Percentiles rank a stretch among this genome's conserved stretches.
phyloP scores from a whole-genome alignment of 345 rosid genomes.

The Gossypium anomalum region DNA sequence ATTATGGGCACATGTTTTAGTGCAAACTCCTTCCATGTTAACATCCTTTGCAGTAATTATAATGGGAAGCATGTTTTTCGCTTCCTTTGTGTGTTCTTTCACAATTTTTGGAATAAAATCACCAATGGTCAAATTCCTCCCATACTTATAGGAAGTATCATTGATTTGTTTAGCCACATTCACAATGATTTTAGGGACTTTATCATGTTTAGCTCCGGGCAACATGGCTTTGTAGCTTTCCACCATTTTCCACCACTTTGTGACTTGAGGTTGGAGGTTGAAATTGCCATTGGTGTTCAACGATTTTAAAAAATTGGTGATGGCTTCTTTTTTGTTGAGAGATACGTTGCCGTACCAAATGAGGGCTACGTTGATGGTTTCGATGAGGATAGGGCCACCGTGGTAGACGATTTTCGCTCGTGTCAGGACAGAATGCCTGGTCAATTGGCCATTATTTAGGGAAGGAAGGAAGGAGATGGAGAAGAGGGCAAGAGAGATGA shows the following conservation, averaged over 20 bases:
- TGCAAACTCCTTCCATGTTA: constrained; percentile 43
- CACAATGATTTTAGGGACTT: constrained; percentile 26
- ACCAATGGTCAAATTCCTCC: constrained; percentile 32
- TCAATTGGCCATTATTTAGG: no score
- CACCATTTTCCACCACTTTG: constrained; percentile 36
- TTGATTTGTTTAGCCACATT: constrained; percentile 29
- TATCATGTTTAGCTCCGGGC: background rate
- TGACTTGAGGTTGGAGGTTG: constrained; percentile 30
- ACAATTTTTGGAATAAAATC: constrained; percentile 30
- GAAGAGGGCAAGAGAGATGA: no score
- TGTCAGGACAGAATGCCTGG: no score
- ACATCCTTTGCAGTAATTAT: constrained; percentile 43
- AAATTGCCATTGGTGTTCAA: constrained; percentile 21
- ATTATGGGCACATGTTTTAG: constrained; percentile 42
- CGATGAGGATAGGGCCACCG: no score
- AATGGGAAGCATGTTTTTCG: constrained; percentile 30
- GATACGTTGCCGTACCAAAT: constrained; percentile 36
- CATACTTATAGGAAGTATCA: constrained; percentile 35
- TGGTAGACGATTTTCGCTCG: no score
- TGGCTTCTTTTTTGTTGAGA: constrained; percentile 22
- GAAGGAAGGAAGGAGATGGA: no score
- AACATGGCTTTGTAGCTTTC: constrained; percentile 35
- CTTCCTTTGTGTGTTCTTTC: constrained; percentile 21
- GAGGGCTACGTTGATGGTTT: no score
- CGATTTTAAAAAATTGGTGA: constrained; percentile 33